Evolutionary conservation across 495 filamentous ascomycete genomes (phyloP), one percentile per base, ranked within the genome.

Genomic region (Aspergillus mulundensis): DNA sequence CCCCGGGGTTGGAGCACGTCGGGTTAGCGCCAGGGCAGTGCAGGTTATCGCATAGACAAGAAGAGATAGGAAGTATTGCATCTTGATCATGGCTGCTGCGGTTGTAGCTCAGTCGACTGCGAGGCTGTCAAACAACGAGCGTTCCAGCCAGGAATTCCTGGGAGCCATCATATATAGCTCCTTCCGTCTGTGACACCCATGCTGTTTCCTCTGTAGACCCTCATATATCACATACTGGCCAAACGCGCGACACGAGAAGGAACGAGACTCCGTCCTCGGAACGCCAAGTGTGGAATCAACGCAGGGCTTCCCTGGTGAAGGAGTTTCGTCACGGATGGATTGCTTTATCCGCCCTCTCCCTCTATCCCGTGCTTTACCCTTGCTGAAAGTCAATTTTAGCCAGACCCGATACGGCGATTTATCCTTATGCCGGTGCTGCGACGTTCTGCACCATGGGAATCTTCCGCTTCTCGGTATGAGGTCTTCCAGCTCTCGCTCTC

Each of bases 1-100:
- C 8, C 61, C 61, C 0, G 58, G 57, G 8, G 54, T 54, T n/a
- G 61, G 50, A 14, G 30, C n/a, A 32, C 57, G 54, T 38, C 50
- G 28, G 18, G 28, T 20, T 1, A 59, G 15, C 12, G 44, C 39
- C 10, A 46, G 23, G 19, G 54, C 58, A 34, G 45, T 53, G 48
- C 50, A 57, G 25, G 51, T 18, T 8, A 61, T 32, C 0, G 51
- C 54, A 24, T 23, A 60, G 15, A 63, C 40, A 7, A 60, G 21
- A 10, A 48, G 7, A 0, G 57, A 30, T 40, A 63, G 50, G 7
- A 63, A 16, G 0, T 47, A 46, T 24, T n/a, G 40, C 18, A 54
- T 23, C 7, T 15, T 52, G 19, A 28, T 45, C 3, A 11, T 45
- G 25, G 25, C 18, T n/a, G 18, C 25, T 34, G 4, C 25, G 25